These are phyloP conservation scores for Debaryomycetaceae sp. DNA, from an alignment of 1,139 yeast species.

Conservation along the genomic window DNA sequence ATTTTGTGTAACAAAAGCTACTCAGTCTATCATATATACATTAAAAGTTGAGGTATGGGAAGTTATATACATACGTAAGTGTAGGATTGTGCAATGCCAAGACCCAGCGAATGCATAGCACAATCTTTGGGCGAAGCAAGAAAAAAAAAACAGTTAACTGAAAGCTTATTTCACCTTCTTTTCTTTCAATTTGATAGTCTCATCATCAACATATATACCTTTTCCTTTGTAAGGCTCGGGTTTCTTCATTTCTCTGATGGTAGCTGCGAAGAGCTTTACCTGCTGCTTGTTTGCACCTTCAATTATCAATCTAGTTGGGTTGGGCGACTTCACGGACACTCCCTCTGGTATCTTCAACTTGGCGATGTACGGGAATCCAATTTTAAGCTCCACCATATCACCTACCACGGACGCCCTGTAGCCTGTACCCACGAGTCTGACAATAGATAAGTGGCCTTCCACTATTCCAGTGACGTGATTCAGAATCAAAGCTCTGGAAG, in stretches of 20 bases:
- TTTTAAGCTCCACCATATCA: slow-evolving; percentile 65
- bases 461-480: slow-evolving; percentile 84
- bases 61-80: neutral
- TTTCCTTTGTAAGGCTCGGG: slow-evolving; percentile 99
- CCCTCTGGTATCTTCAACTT: slow-evolving; percentile 77
- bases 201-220: slow-evolving; percentile 90
- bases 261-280: slow-evolving; percentile 85
- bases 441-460: slow-evolving; percentile 86
- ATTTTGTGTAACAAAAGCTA: neutral
- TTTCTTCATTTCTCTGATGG: slow-evolving; percentile 79
- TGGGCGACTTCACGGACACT: slow-evolving; percentile 70
- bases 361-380: slow-evolving; percentile 70
- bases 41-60: neutral
- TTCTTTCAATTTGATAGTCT: slow-evolving; percentile 85
- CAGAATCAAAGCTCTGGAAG: slow-evolving; percentile 73
- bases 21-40: neutral
- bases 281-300: slow-evolving; percentile 89
- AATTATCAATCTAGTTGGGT: slow-evolving; percentile 81
- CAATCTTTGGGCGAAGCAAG: too few species aligned
- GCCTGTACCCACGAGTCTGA: slow-evolving; percentile 95
- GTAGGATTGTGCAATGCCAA: too few species aligned
- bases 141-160: neutral
- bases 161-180: slow-evolving; percentile 76
- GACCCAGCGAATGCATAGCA: too few species aligned
- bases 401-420: slow-evolving; percentile 78